Percentiles rank a stretch among this genome's conserved stretches.
phyloP scores from a whole-genome alignment of 2,329 filamentous ascomycete genomes.

The Neofusicoccum ribis region DNA sequence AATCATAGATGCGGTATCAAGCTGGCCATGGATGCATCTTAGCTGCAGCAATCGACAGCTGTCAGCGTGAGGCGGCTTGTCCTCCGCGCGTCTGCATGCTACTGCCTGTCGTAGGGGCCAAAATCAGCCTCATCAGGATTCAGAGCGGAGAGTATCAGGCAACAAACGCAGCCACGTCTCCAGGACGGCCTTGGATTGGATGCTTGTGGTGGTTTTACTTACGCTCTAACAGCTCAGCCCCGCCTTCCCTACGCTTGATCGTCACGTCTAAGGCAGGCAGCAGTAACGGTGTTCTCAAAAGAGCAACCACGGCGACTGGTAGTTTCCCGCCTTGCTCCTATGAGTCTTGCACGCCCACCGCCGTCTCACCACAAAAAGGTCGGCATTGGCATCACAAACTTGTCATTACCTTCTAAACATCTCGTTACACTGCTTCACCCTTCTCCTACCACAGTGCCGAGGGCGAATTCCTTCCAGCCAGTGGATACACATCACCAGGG shows the following conservation, averaged over 20 bases:
- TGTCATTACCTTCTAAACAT: neutral
- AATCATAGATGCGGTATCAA: neutral
- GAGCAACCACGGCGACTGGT: neutral
- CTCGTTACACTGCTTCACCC: neutral
- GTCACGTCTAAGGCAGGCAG: conserved; percentile 3
- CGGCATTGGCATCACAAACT: neutral
- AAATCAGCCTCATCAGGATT: conserved; percentile 4
- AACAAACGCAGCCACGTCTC: neutral
- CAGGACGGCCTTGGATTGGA: neutral
- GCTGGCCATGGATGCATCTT: neutral
- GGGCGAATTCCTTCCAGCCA: too few relatives aligned
- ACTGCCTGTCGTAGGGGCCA: neutral
- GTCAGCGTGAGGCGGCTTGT: neutral
- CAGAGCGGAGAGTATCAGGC: neutral
- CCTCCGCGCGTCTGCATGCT: neutral
- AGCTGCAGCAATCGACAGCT: conserved; percentile 9
- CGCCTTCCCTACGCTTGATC: neutral
- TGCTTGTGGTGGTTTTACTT: neutral
- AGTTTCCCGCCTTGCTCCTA: neutral
- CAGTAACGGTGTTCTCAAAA: conserved; percentile 11
- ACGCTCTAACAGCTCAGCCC: neutral
- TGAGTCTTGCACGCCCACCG: neutral
- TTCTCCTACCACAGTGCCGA: neutral
- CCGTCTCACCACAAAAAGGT: neutral
- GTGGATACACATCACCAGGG: too few relatives aligned